Conservation (phyloP, 495 filamentous ascomycete genomes). For the Trichocladium uniseriatum region DNA sequence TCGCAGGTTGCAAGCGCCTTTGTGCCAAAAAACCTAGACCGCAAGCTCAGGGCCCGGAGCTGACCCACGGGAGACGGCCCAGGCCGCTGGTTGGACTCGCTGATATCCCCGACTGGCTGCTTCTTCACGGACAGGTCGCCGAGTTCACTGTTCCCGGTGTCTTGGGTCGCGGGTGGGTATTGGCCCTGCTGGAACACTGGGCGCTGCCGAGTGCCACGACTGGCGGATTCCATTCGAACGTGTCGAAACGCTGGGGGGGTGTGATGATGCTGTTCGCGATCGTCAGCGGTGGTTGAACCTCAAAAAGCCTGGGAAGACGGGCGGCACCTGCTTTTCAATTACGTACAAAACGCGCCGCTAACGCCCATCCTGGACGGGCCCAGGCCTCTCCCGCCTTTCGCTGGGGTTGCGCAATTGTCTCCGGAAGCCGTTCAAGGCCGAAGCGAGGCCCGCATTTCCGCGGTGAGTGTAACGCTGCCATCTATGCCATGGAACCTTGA, state of each 20-base stretch:
- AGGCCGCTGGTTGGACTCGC: neutral
- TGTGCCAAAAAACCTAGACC: no score
- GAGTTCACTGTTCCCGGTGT: neutral
- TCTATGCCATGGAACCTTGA: no score
- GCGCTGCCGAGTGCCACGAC: no score
- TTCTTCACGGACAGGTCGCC: neutral
- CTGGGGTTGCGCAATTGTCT: conserved; percentile 14
- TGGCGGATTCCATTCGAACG: no score
- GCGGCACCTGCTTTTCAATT: conserved; percentile 20
- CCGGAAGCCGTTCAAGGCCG: no score
- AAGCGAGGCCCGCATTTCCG: conserved; percentile 20
- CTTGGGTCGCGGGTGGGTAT: neutral
- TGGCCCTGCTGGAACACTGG: no score
- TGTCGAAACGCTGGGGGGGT: no score
- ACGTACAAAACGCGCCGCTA: conserved; percentile 28
- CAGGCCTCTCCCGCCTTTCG: conserved; percentile 10
- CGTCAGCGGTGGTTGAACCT: neutral
- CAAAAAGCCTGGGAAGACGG: neutral
- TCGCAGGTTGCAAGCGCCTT: neutral
- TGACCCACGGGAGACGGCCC: conserved; percentile 4
- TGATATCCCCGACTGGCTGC: neutral
- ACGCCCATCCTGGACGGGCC: conserved; percentile 13
- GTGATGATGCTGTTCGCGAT: neutral
- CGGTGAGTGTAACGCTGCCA: conserved; percentile 8
- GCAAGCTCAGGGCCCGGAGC: neutral